phyloP scores from a whole-genome alignment of 345 rosid species.

The Anacardium occidentale region DNA sequence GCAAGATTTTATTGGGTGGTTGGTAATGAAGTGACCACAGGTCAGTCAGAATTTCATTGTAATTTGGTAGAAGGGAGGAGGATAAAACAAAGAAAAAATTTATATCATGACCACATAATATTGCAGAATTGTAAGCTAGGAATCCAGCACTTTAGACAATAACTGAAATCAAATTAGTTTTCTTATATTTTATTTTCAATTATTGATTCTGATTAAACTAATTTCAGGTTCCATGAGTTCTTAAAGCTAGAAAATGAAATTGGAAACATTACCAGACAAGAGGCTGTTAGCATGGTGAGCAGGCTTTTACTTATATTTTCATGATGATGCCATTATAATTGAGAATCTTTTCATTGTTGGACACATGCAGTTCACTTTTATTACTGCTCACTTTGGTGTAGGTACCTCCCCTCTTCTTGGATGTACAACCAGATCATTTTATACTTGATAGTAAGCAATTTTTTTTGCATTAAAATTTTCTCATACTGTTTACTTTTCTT shows the following conservation, averaged over 20 bases:
- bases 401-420: constrained; percentile 96
- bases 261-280: constrained; percentile 95
- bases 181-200: not conserved
- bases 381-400: constrained; percentile 24
- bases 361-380: not conserved
- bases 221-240: constrained; percentile 89
- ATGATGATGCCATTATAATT: not conserved
- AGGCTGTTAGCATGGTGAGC: constrained; percentile 96
- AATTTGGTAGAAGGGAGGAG: not conserved
- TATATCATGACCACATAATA: no score
- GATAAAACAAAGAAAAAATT: no score
- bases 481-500: not conserved
- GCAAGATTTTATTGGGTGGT: not conserved
- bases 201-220: constrained; percentile 10
- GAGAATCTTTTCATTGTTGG: not conserved
- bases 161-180: not conserved
- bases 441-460: constrained; percentile 78
- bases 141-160: not conserved
- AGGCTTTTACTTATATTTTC: constrained; percentile 6
- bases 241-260: constrained; percentile 91
- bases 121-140: not conserved
- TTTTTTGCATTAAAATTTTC: constrained; percentile 13
- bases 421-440: constrained; percentile 74
- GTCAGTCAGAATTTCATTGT: not conserved
- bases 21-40: not conserved